These are phyloP conservation scores for Nigrospora osmanthi DNA, from an alignment of 2,329 filamentous ascomycete genomes.

Conservation along the genomic window DNA sequence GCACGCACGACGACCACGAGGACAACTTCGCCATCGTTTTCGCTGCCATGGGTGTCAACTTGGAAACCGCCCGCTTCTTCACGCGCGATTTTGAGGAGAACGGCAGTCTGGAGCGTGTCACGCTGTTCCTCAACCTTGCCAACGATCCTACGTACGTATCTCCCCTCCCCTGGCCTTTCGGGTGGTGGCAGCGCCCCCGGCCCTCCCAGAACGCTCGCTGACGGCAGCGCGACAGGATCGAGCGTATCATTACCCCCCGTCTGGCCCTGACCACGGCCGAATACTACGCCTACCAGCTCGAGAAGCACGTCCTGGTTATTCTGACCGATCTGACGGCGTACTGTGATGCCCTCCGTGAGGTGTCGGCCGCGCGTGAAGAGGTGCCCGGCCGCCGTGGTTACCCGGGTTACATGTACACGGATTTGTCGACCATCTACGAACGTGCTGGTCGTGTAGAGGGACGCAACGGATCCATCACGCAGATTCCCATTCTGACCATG, in stretches of 20 bases:
- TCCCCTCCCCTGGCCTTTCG: not conserved
- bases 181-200: too few species aligned
- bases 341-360: conserved; percentile 97
- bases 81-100: conserved; percentile 98
- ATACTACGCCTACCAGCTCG: conserved; percentile 99
- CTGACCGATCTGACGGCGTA: conserved; percentile 96
- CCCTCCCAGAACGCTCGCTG: not conserved
- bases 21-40: conserved; percentile 99
- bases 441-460: conserved; percentile 95
- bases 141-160: conserved; percentile 87
- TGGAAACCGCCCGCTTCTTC: conserved; percentile 98
- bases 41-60: conserved; percentile 99
- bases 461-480: conserved; percentile 96
- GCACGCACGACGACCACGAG: conserved; percentile 90
- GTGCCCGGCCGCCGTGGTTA: conserved; percentile 98
- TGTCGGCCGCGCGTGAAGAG: conserved; percentile 96
- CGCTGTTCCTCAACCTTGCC: conserved; percentile 96
- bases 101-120: conserved; percentile 93
- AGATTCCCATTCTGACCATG: conserved; percentile 99
- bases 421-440: conserved; percentile 99
- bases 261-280: conserved; percentile 96
- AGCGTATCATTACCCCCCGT: conserved; percentile 99
- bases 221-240: conserved; percentile 55
- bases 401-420: conserved; percentile 99
- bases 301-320: conserved; percentile 99